Conservation (phyloP, 768 basidiomycete species). For the Termitomyces sp. region DNA sequence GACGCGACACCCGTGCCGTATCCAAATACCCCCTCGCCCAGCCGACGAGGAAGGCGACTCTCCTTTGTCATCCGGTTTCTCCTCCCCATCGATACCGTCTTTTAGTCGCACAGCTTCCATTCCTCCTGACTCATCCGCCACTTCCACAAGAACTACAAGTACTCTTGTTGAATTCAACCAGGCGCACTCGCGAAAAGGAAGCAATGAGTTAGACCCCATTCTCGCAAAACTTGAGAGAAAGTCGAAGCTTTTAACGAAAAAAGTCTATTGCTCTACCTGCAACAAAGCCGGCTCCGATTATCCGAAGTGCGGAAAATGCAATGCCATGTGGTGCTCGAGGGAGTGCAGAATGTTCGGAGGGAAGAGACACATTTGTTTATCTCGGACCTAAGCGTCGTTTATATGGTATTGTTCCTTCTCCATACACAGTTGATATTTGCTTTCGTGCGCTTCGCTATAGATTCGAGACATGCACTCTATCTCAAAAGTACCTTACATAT, state of each 20-base stretch:
- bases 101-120: constrained; percentile 36
- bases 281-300: constrained; percentile 46
- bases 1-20: neutral
- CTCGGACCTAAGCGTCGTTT: neutral
- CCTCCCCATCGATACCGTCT: constrained; percentile 23
- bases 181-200: constrained; percentile 2
- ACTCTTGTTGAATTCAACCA: constrained; percentile 8
- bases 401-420: neutral
- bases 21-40: constrained; percentile 3
- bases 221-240: constrained; percentile 44
- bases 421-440: neutral
- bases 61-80: constrained; percentile 12
- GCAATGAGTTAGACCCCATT: constrained; percentile 34
- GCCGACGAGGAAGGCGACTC: constrained; percentile 15
- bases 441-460: neutral
- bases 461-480: neutral
- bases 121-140: constrained; percentile 10
- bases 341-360: constrained; percentile 49
- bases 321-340: constrained; percentile 59
- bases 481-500: neutral
- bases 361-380: constrained; percentile 43
- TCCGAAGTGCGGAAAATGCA: constrained; percentile 57
- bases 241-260: constrained; percentile 41
- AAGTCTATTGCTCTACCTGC: constrained; percentile 44
- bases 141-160: constrained; percentile 15